Evolutionary conservation across 1,284 basidiomycete genomes (phyloP).

Genomic region (Cerrena zonata): DNA sequence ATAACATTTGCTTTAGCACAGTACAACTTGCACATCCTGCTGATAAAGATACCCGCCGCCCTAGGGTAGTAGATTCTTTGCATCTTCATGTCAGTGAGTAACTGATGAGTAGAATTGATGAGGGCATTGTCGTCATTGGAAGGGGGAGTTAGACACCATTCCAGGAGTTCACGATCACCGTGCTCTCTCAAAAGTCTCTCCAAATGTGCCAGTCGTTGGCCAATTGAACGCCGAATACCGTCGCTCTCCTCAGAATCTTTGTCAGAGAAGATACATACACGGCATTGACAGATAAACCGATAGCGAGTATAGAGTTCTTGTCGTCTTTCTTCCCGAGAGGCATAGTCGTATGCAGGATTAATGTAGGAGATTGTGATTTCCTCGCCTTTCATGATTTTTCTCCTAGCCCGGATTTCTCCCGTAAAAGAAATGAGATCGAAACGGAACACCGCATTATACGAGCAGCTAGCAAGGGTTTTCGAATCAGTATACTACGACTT

Average conservation of each 20-base stretch:
- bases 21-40: background rate
- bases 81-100: background rate
- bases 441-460: background rate
- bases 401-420: background rate
- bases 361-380: background rate
- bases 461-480: background rate
- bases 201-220: background rate
- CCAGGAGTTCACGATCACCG: background rate
- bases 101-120: background rate
- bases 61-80: background rate
- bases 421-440: background rate
- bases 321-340: background rate
- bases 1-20: background rate
- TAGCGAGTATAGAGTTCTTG: background rate
- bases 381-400: background rate
- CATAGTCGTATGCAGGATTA: background rate
- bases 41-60: background rate
- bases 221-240: background rate
- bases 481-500: background rate
- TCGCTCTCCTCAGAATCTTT: background rate
- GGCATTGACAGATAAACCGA: background rate
- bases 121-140: background rate
- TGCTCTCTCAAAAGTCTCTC: background rate
- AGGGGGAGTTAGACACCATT: background rate
- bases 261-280: background rate